These are phyloP conservation scores for Lanmaoa rubissima DNA, from an alignment of 768 basidiomycete species.

Conservation along the genomic window DNA sequence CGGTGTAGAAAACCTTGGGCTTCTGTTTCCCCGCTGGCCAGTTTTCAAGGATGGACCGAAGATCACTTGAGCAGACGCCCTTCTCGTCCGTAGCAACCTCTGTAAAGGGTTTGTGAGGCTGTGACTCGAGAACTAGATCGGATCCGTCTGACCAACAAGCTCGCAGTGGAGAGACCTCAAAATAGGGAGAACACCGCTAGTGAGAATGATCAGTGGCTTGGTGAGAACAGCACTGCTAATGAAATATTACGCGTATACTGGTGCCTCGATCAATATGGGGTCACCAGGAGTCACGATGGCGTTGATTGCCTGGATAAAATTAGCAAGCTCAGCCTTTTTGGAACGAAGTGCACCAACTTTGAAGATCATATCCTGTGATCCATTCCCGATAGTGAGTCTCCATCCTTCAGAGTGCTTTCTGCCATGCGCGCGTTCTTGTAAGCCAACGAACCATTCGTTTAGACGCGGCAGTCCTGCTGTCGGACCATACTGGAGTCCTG, in stretches of 20 bases:
- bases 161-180: constrained; percentile 56
- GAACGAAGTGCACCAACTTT: constrained; percentile 50
- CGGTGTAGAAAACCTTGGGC: constrained; percentile 80
- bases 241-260: constrained; percentile 64
- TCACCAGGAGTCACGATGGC: constrained; percentile 79
- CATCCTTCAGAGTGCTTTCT: constrained; percentile 64
- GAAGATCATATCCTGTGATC: constrained; percentile 86
- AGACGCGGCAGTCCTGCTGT: constrained; percentile 69
- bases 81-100: constrained; percentile 77
- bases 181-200: constrained; percentile 65
- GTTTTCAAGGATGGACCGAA: constrained; percentile 63
- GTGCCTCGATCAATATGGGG: constrained; percentile 76
- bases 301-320: constrained; percentile 54
- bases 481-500: constrained; percentile 74
- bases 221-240: constrained; percentile 13
- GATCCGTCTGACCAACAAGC: constrained; percentile 48
- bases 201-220: constrained; percentile 7
- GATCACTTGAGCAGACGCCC: constrained; percentile 59
- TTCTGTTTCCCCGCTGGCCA: constrained; percentile 74
- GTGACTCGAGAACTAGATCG: background rate
- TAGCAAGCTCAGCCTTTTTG: constrained; percentile 2
- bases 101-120: constrained; percentile 29
- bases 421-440: constrained; percentile 72
- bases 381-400: constrained; percentile 74
- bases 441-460: constrained; percentile 61